These are phyloP conservation scores for Chlamydomonas applanata DNA, from an alignment of 139 green algal species.

Conservation along the genomic window DNA sequence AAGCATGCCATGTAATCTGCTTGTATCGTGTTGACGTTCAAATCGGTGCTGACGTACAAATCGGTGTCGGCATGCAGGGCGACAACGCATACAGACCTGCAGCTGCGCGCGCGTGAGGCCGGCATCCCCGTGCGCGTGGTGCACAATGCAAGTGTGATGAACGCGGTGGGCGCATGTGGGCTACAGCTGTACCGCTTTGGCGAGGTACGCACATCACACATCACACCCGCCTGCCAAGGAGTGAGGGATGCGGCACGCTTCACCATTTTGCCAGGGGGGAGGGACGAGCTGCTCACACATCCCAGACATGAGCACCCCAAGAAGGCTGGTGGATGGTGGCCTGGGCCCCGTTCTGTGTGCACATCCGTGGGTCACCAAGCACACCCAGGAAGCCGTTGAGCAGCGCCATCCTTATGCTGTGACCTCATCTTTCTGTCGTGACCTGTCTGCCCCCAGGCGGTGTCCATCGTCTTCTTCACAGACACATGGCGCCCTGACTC, in stretches of 20 bases:
- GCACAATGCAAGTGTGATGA: constrained; percentile 98
- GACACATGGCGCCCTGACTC: constrained; percentile 89
- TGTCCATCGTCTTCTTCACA: constrained; percentile 98
- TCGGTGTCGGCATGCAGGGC: constrained; percentile 62
- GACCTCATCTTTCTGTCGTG: too few species aligned
- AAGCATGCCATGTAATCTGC: too few species aligned
- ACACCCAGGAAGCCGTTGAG: too few species aligned
- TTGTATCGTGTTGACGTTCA: too few species aligned
- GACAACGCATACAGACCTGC: constrained; percentile 95
- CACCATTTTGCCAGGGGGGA: not conserved
- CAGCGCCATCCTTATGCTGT: too few species aligned
- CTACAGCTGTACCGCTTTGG: constrained; percentile 97
- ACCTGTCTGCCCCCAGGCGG: constrained; percentile 38
- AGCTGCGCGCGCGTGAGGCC: constrained; percentile 73
- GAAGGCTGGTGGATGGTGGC: too few species aligned
- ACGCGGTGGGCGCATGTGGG: constrained; percentile 88
- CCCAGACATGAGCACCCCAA: not conserved
- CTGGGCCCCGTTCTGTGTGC: too few species aligned
- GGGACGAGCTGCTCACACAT: not conserved
- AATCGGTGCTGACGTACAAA: too few species aligned
- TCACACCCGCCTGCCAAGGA: too few species aligned
- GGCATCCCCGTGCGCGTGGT: constrained; percentile 83
- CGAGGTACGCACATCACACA: too few species aligned
- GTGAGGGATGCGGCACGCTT: not conserved
- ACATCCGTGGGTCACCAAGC: too few species aligned